Percentiles rank a stretch among this genome's conserved stretches.
These are phyloP conservation scores for Jackrogersella minutella DNA, from an alignment of 495 filamentous ascomycete genomes.

Conservation along the genomic window DNA sequence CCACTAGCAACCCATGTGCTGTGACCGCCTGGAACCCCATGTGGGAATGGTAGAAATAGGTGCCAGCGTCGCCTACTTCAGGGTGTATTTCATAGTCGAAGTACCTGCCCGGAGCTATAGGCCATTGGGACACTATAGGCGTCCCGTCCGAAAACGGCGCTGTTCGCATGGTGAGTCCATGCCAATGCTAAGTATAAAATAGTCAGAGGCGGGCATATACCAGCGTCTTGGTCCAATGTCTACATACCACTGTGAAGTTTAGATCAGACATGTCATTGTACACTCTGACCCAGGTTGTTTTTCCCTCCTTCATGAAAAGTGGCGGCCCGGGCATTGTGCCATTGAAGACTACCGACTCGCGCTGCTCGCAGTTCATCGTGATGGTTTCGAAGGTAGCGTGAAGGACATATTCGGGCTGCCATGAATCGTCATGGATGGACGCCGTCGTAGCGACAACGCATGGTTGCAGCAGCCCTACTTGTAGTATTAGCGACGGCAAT, in stretches of 20 bases:
- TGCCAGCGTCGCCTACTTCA: conserved; percentile 58
- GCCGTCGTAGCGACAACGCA: conserved; percentile 28
- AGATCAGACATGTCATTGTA: conserved; percentile 64
- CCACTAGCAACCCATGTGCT: conserved; percentile 62
- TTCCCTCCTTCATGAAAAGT: conserved; percentile 55
- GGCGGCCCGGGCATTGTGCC: conserved; percentile 62
- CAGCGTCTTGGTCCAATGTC: not conserved
- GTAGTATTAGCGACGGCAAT: conserved; percentile 30
- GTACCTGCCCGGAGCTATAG: conserved; percentile 64
- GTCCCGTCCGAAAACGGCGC: conserved; percentile 66
- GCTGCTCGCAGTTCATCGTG: conserved; percentile 53
- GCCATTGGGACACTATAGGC: conserved; percentile 63
- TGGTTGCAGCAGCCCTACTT: conserved; percentile 33
- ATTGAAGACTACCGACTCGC: conserved; percentile 60
- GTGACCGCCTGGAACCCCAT: conserved; percentile 64
- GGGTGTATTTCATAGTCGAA: conserved; percentile 68
- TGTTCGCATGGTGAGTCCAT: conserved; percentile 62
- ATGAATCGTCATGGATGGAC: conserved; percentile 35
- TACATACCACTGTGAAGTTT: conserved; percentile 64
- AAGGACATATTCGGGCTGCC: conserved; percentile 59
- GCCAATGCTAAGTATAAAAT: conserved; percentile 61
- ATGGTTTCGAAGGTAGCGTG: conserved; percentile 51
- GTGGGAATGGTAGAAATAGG: conserved; percentile 70
- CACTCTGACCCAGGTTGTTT: conserved; percentile 64
- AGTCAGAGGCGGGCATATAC: conserved; percentile 22